Base-by-base conservation (phyloP, 176 grass and related monocot genomes). In the Elymus sibiricus region DNA sequence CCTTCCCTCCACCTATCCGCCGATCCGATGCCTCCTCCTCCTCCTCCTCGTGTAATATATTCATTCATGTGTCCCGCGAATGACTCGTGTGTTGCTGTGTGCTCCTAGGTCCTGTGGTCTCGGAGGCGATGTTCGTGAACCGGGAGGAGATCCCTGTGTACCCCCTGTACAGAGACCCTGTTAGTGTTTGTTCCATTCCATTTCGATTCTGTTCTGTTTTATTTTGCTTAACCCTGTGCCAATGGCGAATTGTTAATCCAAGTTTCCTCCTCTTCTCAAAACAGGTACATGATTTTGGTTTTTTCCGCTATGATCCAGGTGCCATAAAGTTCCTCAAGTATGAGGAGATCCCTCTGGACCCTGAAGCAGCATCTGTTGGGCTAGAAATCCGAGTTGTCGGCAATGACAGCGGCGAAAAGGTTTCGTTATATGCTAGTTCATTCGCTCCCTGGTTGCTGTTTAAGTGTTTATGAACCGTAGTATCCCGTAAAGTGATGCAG, bases 221-320 rank as follows among this genome's bases (percentile, higher is more conserved):
- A 14, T 70, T 78, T 64, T 53, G 12, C 25, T 71, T 74, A 81
- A 22, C 11, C 61, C 44, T 29, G 13, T 70, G 70, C 77, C 25
- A 34, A 77, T 77, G 86, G 32, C 81, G 22, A 76, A 13, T 46
- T 86, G 46, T 79, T 82, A 86, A 86, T 62, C 47, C 59, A 35
- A 60, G 4, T 55, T 83, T 42, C 16, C 13, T 9, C 69, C 61
- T 82, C 42, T 81, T 82, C 29, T 87, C 49, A 42, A 84, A 81
- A 88, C 86, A 99, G 97, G 92, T 99, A 79, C 97, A 99, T 93
- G 97, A 99, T 99, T 99, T 99, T 96, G 97, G 97, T 32, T 96
- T 99, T 86, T 99, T 99, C 72, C 87, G 97, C 67, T 99, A 94
- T 87, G 97, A 99, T 82, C 97, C 97, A 78, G 79, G 83, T 85